phyloP scores from a whole-genome alignment of 306 rosid genomes.

The Arachis hypogaea region DNA sequence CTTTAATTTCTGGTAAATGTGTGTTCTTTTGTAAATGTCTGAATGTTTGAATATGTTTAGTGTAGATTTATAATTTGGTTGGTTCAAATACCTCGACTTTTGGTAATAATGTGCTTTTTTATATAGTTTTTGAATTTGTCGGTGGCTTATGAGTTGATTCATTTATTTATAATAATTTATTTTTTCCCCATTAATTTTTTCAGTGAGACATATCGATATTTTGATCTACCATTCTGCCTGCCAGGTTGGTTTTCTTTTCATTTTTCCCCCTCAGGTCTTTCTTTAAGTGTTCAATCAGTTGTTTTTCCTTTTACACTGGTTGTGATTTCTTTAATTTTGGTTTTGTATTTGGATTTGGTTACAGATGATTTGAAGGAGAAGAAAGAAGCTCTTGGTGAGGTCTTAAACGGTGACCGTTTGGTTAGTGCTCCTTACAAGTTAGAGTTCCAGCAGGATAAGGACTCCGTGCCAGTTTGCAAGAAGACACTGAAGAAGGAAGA shows the following conservation, averaged over 20 bases:
- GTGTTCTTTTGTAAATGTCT: background rate
- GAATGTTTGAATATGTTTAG: background rate
- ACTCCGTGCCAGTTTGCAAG: slow-evolving; percentile 55
- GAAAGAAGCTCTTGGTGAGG: slow-evolving; percentile 91
- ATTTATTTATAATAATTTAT: background rate
- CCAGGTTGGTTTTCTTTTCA: slow-evolving; percentile 58
- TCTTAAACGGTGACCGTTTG: slow-evolving; percentile 86
- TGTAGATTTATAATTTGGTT: slow-evolving; percentile 9
- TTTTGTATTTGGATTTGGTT: slow-evolving; percentile 33
- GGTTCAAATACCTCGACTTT: background rate
- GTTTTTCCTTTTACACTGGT: slow-evolving; percentile 8
- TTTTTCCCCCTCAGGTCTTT: background rate
- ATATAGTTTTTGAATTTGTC: background rate
- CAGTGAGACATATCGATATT: slow-evolving; percentile 66
- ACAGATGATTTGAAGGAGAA: slow-evolving; percentile 71
- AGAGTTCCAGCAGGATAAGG: slow-evolving; percentile 67
- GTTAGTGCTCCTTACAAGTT: slow-evolving; percentile 80
- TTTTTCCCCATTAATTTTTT: background rate
- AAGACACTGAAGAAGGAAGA: slow-evolving; percentile 58
- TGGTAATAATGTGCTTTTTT: background rate
- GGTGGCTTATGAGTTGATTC: background rate
- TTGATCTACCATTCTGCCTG: slow-evolving; percentile 78
- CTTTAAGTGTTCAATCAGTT: background rate
- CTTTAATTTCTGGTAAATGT: background rate
- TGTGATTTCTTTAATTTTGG: slow-evolving; percentile 32